Evolutionary conservation across 164 flowering plant genomes (phyloP).

Genomic region (Echeveria elegans): DNA sequence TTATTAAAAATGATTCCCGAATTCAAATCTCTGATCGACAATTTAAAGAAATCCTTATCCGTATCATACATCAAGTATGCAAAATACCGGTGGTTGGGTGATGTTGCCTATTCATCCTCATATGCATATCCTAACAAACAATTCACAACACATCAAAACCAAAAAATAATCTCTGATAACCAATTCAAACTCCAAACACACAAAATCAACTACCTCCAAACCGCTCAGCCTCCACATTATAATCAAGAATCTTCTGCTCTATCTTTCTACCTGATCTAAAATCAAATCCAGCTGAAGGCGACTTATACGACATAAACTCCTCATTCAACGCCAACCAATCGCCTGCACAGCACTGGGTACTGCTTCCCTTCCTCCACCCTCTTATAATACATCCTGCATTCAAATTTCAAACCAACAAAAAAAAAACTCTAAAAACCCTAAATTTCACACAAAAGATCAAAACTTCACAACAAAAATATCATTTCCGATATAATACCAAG

Average conservation of each 20-base stretch:
- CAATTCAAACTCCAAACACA: constrained; percentile 1
- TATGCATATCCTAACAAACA: constrained; percentile 60
- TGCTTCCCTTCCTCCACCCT: constrained; percentile 94
- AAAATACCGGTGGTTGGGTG: constrained; percentile 78
- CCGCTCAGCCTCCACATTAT: constrained; percentile 86
- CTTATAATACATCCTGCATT: constrained; percentile 78
- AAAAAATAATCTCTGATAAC: background rate
- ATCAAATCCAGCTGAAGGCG: constrained; percentile 85
- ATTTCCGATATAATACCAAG: constrained; percentile 45
- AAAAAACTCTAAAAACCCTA: background rate
- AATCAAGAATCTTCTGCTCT: constrained; percentile 86
- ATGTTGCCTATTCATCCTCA: constrained; percentile 85
- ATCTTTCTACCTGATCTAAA: constrained; percentile 71
- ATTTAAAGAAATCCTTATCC: constrained; percentile 63
- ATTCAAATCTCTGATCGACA: constrained; percentile 75
- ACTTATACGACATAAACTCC: constrained; percentile 64
- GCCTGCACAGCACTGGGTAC: constrained; percentile 70
- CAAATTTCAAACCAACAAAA: background rate
- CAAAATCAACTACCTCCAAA: constrained; percentile 64
- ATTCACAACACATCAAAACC: constrained; percentile 8
- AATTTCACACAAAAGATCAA: constrained; percentile 7
- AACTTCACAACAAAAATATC: background rate
- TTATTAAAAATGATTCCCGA: constrained; percentile 65
- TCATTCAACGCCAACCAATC: constrained; percentile 60
- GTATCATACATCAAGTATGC: constrained; percentile 95